phyloP scores from a whole-genome alignment of 2,329 filamentous ascomycete genomes.

The Calonectria leucothoes region DNA sequence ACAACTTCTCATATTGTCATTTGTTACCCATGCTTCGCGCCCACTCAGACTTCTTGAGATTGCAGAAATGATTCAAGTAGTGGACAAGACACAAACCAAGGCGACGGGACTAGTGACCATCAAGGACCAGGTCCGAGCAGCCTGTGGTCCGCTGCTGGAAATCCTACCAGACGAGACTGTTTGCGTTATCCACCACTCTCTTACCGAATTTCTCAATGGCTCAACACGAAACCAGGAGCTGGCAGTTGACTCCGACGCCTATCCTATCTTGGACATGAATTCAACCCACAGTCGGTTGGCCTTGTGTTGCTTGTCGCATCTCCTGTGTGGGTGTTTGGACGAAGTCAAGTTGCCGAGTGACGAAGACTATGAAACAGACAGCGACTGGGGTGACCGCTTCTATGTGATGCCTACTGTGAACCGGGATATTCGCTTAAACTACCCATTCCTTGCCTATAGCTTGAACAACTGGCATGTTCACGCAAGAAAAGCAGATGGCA shows the following conservation, averaged over 20 bases:
- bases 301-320: constrained; percentile 22
- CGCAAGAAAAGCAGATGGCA: not conserved
- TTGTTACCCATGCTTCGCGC: constrained; percentile 24
- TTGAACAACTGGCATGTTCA: not conserved
- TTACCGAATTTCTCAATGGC: constrained; percentile 30
- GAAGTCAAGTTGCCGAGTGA: not conserved
- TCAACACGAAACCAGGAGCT: not conserved
- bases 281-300: constrained; percentile 24
- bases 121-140: constrained; percentile 18
- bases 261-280: constrained; percentile 13
- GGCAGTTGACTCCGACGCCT: not conserved
- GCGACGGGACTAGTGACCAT: not conserved
- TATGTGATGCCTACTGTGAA: not conserved
- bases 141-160: constrained; percentile 27
- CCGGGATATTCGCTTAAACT: not conserved
- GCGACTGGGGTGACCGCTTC: not conserved
- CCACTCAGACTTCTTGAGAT: constrained; percentile 32
- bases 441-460: not conserved
- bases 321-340: constrained; percentile 11
- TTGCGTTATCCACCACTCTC: constrained; percentile 29
- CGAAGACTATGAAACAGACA: not conserved
- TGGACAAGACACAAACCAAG: not conserved
- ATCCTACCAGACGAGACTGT: constrained; percentile 32
- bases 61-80: constrained; percentile 21
- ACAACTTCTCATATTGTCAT: constrained; percentile 18